phyloP scores from a whole-genome alignment of 225 moss, liverwort and hornwort species.

The Takakia lepidozioides region DNA sequence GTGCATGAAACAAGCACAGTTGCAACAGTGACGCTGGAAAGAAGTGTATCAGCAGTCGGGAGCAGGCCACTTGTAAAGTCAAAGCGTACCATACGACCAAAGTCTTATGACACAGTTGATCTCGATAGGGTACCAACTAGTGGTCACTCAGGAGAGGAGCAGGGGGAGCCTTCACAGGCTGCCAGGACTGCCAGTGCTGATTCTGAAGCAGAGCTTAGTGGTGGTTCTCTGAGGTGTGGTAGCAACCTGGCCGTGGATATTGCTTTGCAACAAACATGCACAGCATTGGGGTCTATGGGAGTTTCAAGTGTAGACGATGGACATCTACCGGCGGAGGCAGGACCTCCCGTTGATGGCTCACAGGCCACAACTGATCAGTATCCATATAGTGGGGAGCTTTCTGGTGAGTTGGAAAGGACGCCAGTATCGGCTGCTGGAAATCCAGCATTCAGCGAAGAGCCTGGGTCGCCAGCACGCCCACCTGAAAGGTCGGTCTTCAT shows the following conservation, averaged over 20 bases:
- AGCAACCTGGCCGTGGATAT: conserved; percentile 26
- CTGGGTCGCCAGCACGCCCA: conserved; percentile 63
- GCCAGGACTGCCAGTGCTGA: conserved; percentile 15
- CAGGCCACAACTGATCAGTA: conserved; percentile 40
- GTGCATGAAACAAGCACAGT: conserved; percentile 5
- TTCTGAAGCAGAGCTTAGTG: conserved; percentile 17
- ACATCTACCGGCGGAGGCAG: conserved; percentile 19
- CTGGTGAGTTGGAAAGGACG: conserved; percentile 39
- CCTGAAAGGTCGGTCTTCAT: conserved; percentile 57
- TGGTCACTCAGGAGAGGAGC: conserved; percentile 38
- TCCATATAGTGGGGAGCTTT: conserved; percentile 52
- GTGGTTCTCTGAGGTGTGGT: conserved; percentile 20
- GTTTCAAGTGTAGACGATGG: conserved; percentile 56
- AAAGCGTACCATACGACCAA: conserved; percentile 34
- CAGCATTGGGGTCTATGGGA: conserved; percentile 48
- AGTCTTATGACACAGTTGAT: conserved; percentile 32
- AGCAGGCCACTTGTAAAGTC: conserved; percentile 16
- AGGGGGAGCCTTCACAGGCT: conserved; percentile 46
- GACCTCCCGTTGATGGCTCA: conserved; percentile 10
- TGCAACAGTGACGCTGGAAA: conserved; percentile 11
- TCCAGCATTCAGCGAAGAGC: conserved; percentile 47
- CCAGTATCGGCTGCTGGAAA: conserved; percentile 25
- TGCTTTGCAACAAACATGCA: conserved; percentile 20
- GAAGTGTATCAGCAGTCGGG: conserved; percentile 23
- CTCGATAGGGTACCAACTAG: conserved; percentile 31